phyloP scores from a whole-genome alignment of 257 asterid genomes.

The Apocynum venetum region DNA sequence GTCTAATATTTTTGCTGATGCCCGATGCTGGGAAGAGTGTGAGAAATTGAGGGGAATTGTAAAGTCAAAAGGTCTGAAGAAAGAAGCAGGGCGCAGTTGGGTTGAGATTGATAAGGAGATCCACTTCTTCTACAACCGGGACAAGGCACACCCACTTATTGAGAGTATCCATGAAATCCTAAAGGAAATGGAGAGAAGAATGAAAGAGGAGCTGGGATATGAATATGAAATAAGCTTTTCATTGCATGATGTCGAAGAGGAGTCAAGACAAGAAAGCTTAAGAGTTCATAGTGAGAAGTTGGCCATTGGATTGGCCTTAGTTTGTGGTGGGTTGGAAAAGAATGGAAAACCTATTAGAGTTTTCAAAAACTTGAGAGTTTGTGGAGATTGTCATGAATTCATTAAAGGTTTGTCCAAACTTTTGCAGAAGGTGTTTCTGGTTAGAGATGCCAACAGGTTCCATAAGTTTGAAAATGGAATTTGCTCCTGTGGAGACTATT shows the following conservation, averaged over 20 bases:
- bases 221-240: conserved; percentile 33
- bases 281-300: conserved; percentile 50
- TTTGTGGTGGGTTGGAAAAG: conserved; percentile 25
- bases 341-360: conserved; percentile 30
- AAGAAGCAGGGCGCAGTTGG: conserved; percentile 59
- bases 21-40: conserved; percentile 47
- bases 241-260: conserved; percentile 54
- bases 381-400: conserved; percentile 56
- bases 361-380: conserved; percentile 48
- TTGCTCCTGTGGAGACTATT: conserved; percentile 46
- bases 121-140: conserved; percentile 47
- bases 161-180: conserved; percentile 32
- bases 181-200: conserved; percentile 37
- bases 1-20: conserved; percentile 53
- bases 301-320: conserved; percentile 46
- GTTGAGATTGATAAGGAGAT: conserved; percentile 43
- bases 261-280: conserved; percentile 41
- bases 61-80: conserved; percentile 48
- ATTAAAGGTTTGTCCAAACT: conserved; percentile 46
- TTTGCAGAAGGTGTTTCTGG: conserved; percentile 32
- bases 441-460: conserved; percentile 50
- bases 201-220: conserved; percentile 38
- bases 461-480: conserved; percentile 45
- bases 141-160: conserved; percentile 35
- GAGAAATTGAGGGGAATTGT: conserved; percentile 39